Evolutionary conservation across 495 filamentous ascomycete genomes (phyloP).

Genomic region (Penicillium subrubescens): DNA sequence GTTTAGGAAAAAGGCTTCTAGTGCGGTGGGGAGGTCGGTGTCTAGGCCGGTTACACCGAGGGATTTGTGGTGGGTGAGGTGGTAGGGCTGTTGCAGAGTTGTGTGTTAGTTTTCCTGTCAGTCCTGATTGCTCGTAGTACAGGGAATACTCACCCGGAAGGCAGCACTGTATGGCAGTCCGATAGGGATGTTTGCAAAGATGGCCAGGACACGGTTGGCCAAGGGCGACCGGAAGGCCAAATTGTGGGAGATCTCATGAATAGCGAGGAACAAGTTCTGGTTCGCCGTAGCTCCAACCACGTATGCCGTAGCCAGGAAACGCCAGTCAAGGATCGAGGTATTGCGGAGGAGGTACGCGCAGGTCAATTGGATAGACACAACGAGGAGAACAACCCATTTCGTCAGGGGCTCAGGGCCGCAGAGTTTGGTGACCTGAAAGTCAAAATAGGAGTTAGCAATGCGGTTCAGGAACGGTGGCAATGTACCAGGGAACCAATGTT

Average conservation of each 20-base stretch:
- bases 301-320: slow-evolving; percentile 85
- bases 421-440: slow-evolving; percentile 83
- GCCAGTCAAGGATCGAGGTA: slow-evolving; percentile 78
- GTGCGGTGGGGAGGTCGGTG: slow-evolving; percentile 88
- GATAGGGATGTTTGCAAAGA: slow-evolving; percentile 95
- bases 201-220: slow-evolving; percentile 82
- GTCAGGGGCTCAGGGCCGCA: slow-evolving; percentile 96
- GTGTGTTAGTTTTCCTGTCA: slow-evolving; percentile 4
- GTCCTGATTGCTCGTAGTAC: neutral
- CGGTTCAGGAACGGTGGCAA: slow-evolving; percentile 1
- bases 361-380: slow-evolving; percentile 79
- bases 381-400: slow-evolving; percentile 85
- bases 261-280: slow-evolving; percentile 98
- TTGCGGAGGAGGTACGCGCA: slow-evolving; percentile 80
- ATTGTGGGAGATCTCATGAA: slow-evolving; percentile 99
- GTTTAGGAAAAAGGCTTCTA: slow-evolving; percentile 93
- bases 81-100: slow-evolving; percentile 73
- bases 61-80: slow-evolving; percentile 98
- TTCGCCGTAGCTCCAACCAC: slow-evolving; percentile 93
- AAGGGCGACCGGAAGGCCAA: slow-evolving; percentile 86
- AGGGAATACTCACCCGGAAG: slow-evolving; percentile 67
- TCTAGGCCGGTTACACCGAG: slow-evolving; percentile 96
- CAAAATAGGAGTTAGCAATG: slow-evolving; percentile 13
- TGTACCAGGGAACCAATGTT: neutral
- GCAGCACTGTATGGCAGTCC: slow-evolving; percentile 94